Percentiles rank a stretch among this genome's conserved stretches.
Evolutionary conservation across 2,329 filamentous ascomycete genomes (phyloP).

Genomic region (Ceratocystis cubensis): DNA sequence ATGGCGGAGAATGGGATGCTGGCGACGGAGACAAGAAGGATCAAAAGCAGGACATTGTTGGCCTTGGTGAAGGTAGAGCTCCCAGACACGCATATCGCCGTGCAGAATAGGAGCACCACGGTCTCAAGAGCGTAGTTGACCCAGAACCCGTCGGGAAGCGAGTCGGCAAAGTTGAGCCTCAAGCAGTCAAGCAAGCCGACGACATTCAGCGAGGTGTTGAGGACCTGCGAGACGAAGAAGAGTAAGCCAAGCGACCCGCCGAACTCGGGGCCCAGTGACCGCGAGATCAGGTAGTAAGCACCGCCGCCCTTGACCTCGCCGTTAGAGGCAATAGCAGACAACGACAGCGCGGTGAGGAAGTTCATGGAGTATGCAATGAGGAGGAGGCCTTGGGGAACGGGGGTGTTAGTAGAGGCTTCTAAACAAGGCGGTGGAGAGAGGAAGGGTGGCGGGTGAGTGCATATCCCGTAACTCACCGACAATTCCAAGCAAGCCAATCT

Average conservation of each 20-base stretch:
- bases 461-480: conserved; percentile 43
- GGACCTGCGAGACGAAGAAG: conserved; percentile 79
- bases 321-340: conserved; percentile 82
- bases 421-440: too few species aligned
- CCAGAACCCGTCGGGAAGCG: conserved; percentile 62
- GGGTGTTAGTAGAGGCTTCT: background rate
- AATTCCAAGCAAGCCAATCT: conserved; percentile 67
- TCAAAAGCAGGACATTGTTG: conserved; percentile 60
- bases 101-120: conserved; percentile 56
- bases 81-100: conserved; percentile 63
- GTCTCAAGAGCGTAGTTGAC: conserved; percentile 66
- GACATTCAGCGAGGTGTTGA: conserved; percentile 79
- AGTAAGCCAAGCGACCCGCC: conserved; percentile 78
- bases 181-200: conserved; percentile 78
- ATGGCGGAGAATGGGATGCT: conserved; percentile 74
- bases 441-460: background rate
- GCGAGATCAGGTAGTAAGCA: conserved; percentile 78
- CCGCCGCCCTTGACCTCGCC: conserved; percentile 79
- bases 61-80: conserved; percentile 69
- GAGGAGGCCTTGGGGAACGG: conserved; percentile 46
- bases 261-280: conserved; percentile 76
- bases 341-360: conserved; percentile 70
- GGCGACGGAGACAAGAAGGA: conserved; percentile 60
- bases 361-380: conserved; percentile 66
- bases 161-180: conserved; percentile 56